Percentiles rank a stretch among this genome's conserved stretches.
phyloP scores from a whole-genome alignment of 1,139 yeast species.

The Petasospora rhodanensis region DNA sequence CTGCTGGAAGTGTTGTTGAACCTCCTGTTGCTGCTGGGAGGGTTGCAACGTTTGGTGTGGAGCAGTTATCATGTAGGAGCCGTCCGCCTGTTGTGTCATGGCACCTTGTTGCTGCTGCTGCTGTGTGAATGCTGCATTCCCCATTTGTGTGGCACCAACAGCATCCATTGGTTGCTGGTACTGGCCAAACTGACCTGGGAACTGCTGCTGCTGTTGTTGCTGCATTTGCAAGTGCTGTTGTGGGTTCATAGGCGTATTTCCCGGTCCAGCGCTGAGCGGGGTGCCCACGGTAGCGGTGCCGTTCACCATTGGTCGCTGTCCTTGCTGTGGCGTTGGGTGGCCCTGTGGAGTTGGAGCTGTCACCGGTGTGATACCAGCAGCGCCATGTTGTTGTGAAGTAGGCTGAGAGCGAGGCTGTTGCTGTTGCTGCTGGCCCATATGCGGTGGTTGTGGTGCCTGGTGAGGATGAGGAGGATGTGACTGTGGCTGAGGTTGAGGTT shows the following conservation, averaged over 20 bases:
- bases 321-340: slow-evolving; percentile 13
- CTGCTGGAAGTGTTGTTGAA: slow-evolving; percentile 23
- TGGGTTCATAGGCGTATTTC: slow-evolving; percentile 4
- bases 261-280: slow-evolving; percentile 4
- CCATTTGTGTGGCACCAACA: slow-evolving; percentile 1
- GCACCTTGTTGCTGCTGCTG: slow-evolving; percentile 11
- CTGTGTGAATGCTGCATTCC: too few species aligned
- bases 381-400: slow-evolving; percentile 9
- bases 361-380: slow-evolving; percentile 2
- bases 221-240: slow-evolving; percentile 12
- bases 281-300: not conserved
- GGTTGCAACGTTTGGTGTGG: slow-evolving; percentile 10
- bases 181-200: slow-evolving; percentile 11
- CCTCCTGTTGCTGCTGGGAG: slow-evolving; percentile 20
- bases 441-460: slow-evolving; percentile 24
- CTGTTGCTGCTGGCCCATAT: slow-evolving; percentile 18
- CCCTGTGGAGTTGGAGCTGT: slow-evolving; percentile 15
- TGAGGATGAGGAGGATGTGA: slow-evolving; percentile 6
- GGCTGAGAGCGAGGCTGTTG: slow-evolving; percentile 5
- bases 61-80: slow-evolving; percentile 2
- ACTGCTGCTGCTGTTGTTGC: slow-evolving; percentile 4
- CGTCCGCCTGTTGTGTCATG: slow-evolving; percentile 17
- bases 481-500: slow-evolving; percentile 26
- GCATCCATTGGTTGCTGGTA: slow-evolving; percentile 12
- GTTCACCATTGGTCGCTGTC: not conserved